These are phyloP conservation scores for Fusarium praegraminearum DNA, from an alignment of 2,329 filamentous ascomycete species.

Conservation along the genomic window DNA sequence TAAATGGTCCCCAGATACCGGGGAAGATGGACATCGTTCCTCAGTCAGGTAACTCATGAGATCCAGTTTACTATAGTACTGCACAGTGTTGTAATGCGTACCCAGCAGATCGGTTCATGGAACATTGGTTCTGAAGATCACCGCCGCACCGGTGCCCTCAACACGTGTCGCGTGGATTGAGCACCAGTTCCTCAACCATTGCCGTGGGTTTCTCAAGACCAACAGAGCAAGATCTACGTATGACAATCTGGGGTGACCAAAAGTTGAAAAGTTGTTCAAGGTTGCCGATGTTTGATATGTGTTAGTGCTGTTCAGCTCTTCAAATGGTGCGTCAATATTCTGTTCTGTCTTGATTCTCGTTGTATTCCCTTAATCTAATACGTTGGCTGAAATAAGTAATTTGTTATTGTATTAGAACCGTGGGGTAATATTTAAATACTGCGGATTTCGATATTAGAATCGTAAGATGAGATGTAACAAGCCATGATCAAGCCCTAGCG, in stretches of 20 bases:
- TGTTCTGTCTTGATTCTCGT: slow-evolving; percentile 11
- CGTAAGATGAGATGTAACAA: neutral
- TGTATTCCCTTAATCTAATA: slow-evolving; percentile 3
- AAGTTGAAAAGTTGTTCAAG: slow-evolving; percentile 12
- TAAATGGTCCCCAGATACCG: slow-evolving; percentile 21
- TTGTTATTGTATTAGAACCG: slow-evolving; percentile 1
- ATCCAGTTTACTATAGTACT: slow-evolving; percentile 22
- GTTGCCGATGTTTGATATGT: slow-evolving; percentile 20
- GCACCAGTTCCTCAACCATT: slow-evolving; percentile 27
- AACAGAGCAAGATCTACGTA: slow-evolving; percentile 41
- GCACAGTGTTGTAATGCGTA: slow-evolving; percentile 17
- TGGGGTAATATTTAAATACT: neutral
- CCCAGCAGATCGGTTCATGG: slow-evolving; percentile 35
- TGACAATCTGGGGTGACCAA: slow-evolving; percentile 20
- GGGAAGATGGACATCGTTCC: slow-evolving; percentile 26
- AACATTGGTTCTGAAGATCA: slow-evolving; percentile 39
- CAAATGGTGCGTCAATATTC: slow-evolving; percentile 20
- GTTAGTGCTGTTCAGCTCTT: slow-evolving; percentile 34
- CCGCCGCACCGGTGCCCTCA: slow-evolving; percentile 14
- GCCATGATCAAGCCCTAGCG: neutral
- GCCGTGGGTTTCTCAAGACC: slow-evolving; percentile 30
- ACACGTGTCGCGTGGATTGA: slow-evolving; percentile 41
- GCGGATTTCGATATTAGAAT: neutral
- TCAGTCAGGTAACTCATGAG: slow-evolving; percentile 13
- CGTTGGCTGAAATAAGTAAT: slow-evolving; percentile 14